These are phyloP conservation scores for Cercospora sp. DNA, from an alignment of 2,329 filamentous ascomycete species.

Conservation along the genomic window DNA sequence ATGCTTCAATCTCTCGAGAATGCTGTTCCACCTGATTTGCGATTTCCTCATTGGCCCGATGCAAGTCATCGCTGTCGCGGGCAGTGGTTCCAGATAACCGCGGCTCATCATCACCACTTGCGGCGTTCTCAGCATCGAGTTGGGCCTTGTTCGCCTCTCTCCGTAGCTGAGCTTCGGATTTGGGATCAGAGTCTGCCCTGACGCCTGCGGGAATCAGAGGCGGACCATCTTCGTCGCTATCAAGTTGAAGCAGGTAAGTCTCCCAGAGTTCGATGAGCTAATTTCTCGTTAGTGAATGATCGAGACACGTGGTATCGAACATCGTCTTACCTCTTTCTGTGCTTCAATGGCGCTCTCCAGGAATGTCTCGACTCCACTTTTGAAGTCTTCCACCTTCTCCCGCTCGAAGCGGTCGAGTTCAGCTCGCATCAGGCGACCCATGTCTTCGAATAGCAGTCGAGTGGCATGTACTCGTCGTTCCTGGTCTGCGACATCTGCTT, in stretches of 20 bases:
- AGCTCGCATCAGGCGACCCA: conserved; percentile 87
- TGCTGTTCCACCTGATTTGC: conserved; percentile 14
- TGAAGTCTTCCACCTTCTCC: conserved; percentile 99
- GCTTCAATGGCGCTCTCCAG: conserved; percentile 95
- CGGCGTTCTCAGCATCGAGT: conserved; percentile 21
- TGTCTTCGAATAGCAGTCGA: conserved; percentile 88
- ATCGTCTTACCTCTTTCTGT: conserved; percentile 82
- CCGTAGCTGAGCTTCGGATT: conserved; percentile 25
- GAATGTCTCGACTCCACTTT: conserved; percentile 96
- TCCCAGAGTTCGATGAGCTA: conserved; percentile 90
- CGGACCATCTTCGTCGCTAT: conserved; percentile 79
- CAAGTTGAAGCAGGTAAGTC: conserved; percentile 93
- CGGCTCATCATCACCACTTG: conserved; percentile 18
- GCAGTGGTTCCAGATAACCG: conserved; percentile 27
- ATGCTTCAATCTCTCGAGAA: conserved; percentile 18
- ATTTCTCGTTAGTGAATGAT: conserved; percentile 28
- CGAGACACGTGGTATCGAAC: not conserved
- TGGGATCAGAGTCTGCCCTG: conserved; percentile 26
- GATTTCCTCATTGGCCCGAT: conserved; percentile 18
- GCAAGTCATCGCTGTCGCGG: conserved; percentile 26
- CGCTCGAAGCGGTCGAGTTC: conserved; percentile 93
- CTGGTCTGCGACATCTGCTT: conserved; percentile 90
- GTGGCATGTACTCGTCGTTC: conserved; percentile 92
- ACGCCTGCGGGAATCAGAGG: conserved; percentile 37
- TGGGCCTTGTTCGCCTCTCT: conserved; percentile 23